Conservation (phyloP, 2,329 filamentous ascomycete genomes). For the Xylariaceae sp. region DNA sequence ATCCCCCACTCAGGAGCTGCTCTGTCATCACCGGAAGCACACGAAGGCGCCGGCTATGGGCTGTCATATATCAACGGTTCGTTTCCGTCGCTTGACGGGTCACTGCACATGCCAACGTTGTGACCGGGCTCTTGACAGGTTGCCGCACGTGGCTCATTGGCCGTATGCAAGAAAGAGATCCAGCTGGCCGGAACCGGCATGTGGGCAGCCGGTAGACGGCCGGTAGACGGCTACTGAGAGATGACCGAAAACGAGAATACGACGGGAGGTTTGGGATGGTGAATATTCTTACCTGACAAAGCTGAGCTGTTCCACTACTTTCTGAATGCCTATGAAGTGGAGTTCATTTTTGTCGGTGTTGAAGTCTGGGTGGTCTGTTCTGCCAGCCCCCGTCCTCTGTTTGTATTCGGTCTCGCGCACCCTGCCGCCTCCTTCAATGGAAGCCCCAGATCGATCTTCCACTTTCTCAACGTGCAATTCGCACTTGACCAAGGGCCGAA, state of each 20-base stretch:
- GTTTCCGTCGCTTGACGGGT: slow-evolving; percentile 29
- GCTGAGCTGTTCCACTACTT: slow-evolving; percentile 69
- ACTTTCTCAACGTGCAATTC: slow-evolving; percentile 77
- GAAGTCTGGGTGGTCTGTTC: slow-evolving; percentile 67
- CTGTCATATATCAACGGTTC: slow-evolving; percentile 17
- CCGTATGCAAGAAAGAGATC: slow-evolving; percentile 10
- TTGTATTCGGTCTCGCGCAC: slow-evolving; percentile 63
- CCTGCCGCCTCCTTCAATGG: slow-evolving; percentile 46
- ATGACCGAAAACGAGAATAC: slow-evolving; percentile 3
- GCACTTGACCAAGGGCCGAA: slow-evolving; percentile 76
- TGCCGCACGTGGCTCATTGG: slow-evolving; percentile 26
- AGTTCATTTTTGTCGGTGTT: slow-evolving; percentile 54
- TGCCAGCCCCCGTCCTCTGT: slow-evolving; percentile 56
- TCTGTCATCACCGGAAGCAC: slow-evolving; percentile 10
- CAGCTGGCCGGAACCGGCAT: slow-evolving; percentile 22
- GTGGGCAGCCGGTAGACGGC: slow-evolving; percentile 21
- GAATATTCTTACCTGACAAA: slow-evolving; percentile 67
- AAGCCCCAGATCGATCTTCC: slow-evolving; percentile 39
- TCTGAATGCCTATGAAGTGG: slow-evolving; percentile 59
- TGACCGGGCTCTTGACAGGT: slow-evolving; percentile 22
- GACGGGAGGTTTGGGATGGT: slow-evolving; percentile 1
- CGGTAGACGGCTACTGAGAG: slow-evolving; percentile 6
- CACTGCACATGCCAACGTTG: slow-evolving; percentile 31
- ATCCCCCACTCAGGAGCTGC: not conserved
- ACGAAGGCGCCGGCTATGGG: not conserved